Evolutionary conservation across 345 rosid genomes (phyloP), one percentile per base, ranked within the genome.

Genomic region (Mallotus nudiflorus): DNA sequence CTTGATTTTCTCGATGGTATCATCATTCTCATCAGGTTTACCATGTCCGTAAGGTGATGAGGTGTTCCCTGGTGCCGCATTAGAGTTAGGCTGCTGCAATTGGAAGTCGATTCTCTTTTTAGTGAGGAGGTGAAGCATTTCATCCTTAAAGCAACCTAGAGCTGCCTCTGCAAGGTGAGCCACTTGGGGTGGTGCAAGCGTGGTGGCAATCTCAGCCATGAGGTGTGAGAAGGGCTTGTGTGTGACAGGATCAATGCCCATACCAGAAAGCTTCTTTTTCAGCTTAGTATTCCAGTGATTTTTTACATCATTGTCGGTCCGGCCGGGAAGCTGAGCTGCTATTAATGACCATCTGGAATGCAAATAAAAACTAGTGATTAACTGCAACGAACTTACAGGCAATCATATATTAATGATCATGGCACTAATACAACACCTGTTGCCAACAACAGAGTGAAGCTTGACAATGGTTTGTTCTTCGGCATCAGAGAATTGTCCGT

Each of bases 221-320:
- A 96, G 95, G 63, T 93, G 99, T 3, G 99, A 96, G 81, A 96
- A 96, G n/a, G 99, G 94, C 75, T 92, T 95, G 90, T 95, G 99
- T 42, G 98, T 95, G 31, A 92, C 96, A 0, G 97, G 93, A 70
- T 92, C 99, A 19, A 92, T 92, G 5, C 91, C 99, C 96, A 88
- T 91, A 6, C 96, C 98, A 0, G 96, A 90, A 72, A 92, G 90
- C 84, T 88, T 95, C 89, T 88, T 92, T 82, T 90, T 95, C 72
- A 92, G 85, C 85, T 92, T 92, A 5, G 97, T 92, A 81, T 95
- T 95, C 99, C 96, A 89, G 66, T 89, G 88, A 77, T 95, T 92
- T 61, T 95, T 92, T 46, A 95, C 98, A 33, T 92, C 98, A 68
- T 90, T 90, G 79, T 90, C 99, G 0, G 99, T 89, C 3, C 98